These are phyloP conservation scores for Dissophora ornata DNA, from an alignment of 192 early-diverging fungal genomes.

Conservation along the genomic window DNA sequence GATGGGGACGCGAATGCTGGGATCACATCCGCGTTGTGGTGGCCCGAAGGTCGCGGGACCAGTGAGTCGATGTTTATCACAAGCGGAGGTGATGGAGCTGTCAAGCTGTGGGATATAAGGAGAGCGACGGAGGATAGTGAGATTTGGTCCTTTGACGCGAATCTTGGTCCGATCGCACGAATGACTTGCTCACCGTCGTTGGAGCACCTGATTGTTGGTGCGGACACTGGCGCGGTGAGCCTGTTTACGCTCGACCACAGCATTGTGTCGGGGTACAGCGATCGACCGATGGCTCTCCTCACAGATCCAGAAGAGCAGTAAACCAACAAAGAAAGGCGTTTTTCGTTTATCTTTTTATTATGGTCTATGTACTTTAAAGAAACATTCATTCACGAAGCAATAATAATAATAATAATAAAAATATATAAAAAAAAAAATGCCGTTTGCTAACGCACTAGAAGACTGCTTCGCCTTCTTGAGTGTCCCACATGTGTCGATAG, in stretches of 20 bases:
- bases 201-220: slow-evolving; percentile 24
- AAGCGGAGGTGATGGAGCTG: slow-evolving; percentile 33
- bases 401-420: background rate
- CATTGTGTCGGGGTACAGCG: slow-evolving; percentile 22
- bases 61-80: slow-evolving; percentile 30
- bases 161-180: slow-evolving; percentile 33
- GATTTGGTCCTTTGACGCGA: slow-evolving; percentile 26
- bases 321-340: background rate
- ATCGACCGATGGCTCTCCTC: slow-evolving; percentile 22
- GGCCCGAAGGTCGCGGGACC: slow-evolving; percentile 2
- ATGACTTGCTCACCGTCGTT: slow-evolving; percentile 6
- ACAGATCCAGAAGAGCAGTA: background rate
- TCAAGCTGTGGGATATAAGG: slow-evolving; percentile 45
- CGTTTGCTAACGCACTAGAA: no score
- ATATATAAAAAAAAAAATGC: background rate
- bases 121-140: slow-evolving; percentile 28
- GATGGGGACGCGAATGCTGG: slow-evolving; percentile 20
- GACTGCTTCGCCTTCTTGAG: slow-evolving; percentile 65
- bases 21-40: slow-evolving; percentile 44
- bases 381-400: background rate
- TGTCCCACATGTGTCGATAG: slow-evolving; percentile 92
- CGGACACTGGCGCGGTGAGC: slow-evolving; percentile 34
- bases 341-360: background rate
- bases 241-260: slow-evolving; percentile 21
- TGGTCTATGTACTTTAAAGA: background rate